Conservation (phyloP, 2,329 filamentous ascomycete species). For the Hypomyces perniciosus region DNA sequence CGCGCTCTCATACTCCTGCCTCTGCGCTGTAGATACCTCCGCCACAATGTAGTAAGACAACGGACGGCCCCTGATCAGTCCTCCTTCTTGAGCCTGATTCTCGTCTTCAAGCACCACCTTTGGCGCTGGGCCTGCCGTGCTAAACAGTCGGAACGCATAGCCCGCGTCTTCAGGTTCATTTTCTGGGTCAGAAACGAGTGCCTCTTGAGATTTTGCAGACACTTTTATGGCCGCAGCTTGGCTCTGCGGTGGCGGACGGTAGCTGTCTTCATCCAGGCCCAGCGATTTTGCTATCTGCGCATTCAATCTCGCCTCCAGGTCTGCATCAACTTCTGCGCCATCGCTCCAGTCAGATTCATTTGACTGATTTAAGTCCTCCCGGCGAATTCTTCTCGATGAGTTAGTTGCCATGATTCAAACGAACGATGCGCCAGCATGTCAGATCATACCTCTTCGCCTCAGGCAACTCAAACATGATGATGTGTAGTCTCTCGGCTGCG, state of each 20-base stretch:
- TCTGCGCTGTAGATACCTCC: conserved; percentile 30
- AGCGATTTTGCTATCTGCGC: conserved; percentile 44
- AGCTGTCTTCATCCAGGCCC: conserved; percentile 24
- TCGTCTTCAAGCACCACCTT: conserved; percentile 48
- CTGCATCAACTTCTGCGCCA: conserved; percentile 26
- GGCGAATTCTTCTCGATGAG: conserved; percentile 40
- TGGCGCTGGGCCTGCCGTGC: conserved; percentile 36
- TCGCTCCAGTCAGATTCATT: conserved; percentile 21
- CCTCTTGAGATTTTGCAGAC: neutral
- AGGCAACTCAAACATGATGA: conserved; percentile 46
- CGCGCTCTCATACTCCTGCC: conserved; percentile 35
- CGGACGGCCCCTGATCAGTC: conserved; percentile 33
- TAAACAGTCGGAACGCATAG: conserved; percentile 53
- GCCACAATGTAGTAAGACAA: conserved; percentile 44
- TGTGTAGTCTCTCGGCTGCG: neutral
- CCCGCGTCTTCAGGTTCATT: conserved; percentile 15
- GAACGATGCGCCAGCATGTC: neutral
- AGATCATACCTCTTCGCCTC: conserved; percentile 43
- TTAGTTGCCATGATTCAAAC: neutral
- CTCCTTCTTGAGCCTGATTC: conserved; percentile 32
- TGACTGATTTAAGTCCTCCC: conserved; percentile 45
- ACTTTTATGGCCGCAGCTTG: neutral
- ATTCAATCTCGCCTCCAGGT: conserved; percentile 39
- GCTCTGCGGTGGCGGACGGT: conserved; percentile 18
- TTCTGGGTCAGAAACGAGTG: neutral